Evolutionary conservation across 257 asterid species (phyloP).

Genomic region (Solanum gandarillasii): DNA sequence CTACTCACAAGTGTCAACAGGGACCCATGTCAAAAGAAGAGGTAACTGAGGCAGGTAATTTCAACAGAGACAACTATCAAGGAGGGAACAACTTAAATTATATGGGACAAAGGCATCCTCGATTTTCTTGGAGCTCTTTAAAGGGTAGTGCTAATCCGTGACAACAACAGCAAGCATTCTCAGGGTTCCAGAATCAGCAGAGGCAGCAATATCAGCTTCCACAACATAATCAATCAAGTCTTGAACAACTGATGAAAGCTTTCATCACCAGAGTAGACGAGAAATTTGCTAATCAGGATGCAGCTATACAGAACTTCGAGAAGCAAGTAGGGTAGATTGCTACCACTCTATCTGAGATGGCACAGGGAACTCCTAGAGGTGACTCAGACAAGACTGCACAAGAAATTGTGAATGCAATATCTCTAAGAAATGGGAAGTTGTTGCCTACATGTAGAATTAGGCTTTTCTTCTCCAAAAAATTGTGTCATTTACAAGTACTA

Average conservation of each 20-base stretch:
- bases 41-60: background rate
- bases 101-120: background rate
- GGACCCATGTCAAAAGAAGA: background rate
- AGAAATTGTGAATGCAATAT: background rate
- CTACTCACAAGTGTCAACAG: background rate
- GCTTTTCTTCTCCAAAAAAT: background rate
- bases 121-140: background rate
- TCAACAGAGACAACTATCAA: background rate
- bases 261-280: background rate
- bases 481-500: background rate
- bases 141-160: background rate
- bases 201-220: background rate
- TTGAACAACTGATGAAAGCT: background rate
- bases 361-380: background rate
- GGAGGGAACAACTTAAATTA: background rate
- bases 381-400: background rate
- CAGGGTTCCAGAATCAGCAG: background rate
- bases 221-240: background rate
- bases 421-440: background rate
- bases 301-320: background rate
- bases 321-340: background rate
- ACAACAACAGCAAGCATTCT: background rate
- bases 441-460: background rate
- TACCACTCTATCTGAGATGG: background rate
- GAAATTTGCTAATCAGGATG: background rate